These are phyloP conservation scores for Alternaria sp. DNA, from an alignment of 2,329 filamentous ascomycete genomes.

Conservation along the genomic window DNA sequence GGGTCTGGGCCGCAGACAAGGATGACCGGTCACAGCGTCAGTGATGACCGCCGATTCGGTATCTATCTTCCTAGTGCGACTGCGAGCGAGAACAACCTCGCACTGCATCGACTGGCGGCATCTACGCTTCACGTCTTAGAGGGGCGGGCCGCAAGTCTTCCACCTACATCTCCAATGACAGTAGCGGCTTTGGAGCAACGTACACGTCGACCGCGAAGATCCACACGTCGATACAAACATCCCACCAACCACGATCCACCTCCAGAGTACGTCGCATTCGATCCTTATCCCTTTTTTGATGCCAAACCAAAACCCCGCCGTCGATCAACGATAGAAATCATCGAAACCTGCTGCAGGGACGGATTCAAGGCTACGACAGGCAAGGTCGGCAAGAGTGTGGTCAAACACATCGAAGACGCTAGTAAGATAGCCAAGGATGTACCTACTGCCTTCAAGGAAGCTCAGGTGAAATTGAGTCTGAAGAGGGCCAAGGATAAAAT, in stretches of 20 bases:
- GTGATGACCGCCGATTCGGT: conserved; percentile 1
- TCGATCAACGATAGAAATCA: neutral
- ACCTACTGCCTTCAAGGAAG: neutral
- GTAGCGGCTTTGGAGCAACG: neutral
- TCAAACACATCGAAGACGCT: conserved; percentile 1
- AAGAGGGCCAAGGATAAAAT: conserved; percentile 6
- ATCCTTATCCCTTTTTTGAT: conserved; percentile 7
- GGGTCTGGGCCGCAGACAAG: neutral
- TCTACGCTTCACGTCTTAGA: neutral
- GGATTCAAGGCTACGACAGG: neutral
- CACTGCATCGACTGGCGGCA: neutral
- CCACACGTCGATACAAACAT: neutral
- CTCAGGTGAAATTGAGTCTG: conserved; percentile 1
- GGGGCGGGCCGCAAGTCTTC: neutral
- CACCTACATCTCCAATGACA: neutral
- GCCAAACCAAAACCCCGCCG: neutral
- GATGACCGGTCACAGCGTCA: neutral
- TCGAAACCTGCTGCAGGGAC: neutral
- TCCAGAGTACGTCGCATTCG: conserved; percentile 6
- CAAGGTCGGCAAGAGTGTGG: conserved; percentile 6
- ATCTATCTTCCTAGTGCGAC: conserved; percentile 4
- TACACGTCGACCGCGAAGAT: neutral
- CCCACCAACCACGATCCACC: neutral
- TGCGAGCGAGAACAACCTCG: neutral
- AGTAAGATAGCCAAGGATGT: conserved; percentile 8